Evolutionary conservation across 140 eudicot genomes (phyloP).

Genomic region (Senecio squalidus): DNA sequence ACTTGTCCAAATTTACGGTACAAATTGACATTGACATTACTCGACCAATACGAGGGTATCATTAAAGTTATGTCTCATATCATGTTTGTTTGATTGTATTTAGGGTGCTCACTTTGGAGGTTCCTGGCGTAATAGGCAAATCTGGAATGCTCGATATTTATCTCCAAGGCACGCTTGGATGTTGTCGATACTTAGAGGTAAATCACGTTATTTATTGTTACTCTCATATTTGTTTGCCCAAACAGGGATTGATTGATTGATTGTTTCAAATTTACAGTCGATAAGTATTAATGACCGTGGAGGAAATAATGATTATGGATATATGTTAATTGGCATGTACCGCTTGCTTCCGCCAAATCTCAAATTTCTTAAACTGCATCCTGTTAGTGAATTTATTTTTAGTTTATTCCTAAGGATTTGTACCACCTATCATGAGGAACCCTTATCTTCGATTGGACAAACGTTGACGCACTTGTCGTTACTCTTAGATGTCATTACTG

Average conservation of each 20-base stretch:
- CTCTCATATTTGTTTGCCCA: no score
- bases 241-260: background rate
- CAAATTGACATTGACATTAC: background rate
- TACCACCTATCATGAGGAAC: background rate
- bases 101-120: slow-evolving; percentile 55
- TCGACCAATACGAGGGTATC: background rate
- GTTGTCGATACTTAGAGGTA: slow-evolving; percentile 48
- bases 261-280: slow-evolving; percentile 29
- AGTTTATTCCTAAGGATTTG: background rate
- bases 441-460: no score
- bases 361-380: slow-evolving; percentile 46
- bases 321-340: slow-evolving; percentile 13
- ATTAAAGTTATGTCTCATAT: background rate
- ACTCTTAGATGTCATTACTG: slow-evolving; percentile 43
- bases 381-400: slow-evolving; percentile 2
- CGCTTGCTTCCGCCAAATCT: slow-evolving; percentile 40
- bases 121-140: slow-evolving; percentile 17
- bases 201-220: background rate
- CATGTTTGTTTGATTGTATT: slow-evolving; percentile 7
- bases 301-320: slow-evolving; percentile 17
- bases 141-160: slow-evolving; percentile 13
- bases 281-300: slow-evolving; percentile 49
- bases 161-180: slow-evolving; percentile 24
- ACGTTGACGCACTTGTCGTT: slow-evolving; percentile 41
- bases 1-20: slow-evolving; percentile 69